Evolutionary conservation across 2,329 filamentous ascomycete genomes (phyloP).

Genomic region (Elsinoe arachidis): DNA sequence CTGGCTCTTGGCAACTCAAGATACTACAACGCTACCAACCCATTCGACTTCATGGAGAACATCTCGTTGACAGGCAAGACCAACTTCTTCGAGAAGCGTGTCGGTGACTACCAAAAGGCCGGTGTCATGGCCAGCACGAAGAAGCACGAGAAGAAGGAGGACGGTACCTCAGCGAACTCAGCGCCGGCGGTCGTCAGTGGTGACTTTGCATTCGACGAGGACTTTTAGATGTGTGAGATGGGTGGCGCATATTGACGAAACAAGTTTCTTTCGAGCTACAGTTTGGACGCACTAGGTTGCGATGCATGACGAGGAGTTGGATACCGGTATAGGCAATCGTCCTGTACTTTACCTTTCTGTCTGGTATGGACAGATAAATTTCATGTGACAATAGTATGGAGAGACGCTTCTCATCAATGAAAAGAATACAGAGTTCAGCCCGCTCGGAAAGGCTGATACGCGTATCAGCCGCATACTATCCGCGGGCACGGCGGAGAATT

Average conservation of each 20-base stretch:
- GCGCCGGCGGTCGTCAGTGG: slow-evolving; percentile 42
- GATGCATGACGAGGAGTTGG: slow-evolving; percentile 14
- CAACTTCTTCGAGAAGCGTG: slow-evolving; percentile 99
- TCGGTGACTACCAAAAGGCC: slow-evolving; percentile 98
- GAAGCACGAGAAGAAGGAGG: slow-evolving; percentile 48
- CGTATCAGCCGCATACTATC: neutral
- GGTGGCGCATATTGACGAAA: slow-evolving; percentile 11
- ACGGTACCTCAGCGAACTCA: slow-evolving; percentile 35
- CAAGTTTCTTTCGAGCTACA: slow-evolving; percentile 2
- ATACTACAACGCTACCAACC: slow-evolving; percentile 85
- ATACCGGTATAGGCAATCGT: slow-evolving; percentile 11
- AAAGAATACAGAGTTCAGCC: neutral
- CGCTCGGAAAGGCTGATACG: neutral
- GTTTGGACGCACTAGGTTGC: slow-evolving; percentile 7
- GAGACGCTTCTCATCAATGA: slow-evolving; percentile 11
- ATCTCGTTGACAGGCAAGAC: slow-evolving; percentile 98
- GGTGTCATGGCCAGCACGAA: slow-evolving; percentile 94
- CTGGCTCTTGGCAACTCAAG: slow-evolving; percentile 90
- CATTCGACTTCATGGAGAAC: slow-evolving; percentile 99
- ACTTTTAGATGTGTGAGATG: slow-evolving; percentile 61
- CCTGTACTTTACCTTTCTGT: slow-evolving; percentile 8
- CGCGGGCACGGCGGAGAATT: neutral
- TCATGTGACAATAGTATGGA: slow-evolving; percentile 8
- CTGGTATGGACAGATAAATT: slow-evolving; percentile 2
- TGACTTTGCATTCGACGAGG: slow-evolving; percentile 90